Conservation (phyloP, 73 alveolate species). For the Tetrahymena elliotti region DNA sequence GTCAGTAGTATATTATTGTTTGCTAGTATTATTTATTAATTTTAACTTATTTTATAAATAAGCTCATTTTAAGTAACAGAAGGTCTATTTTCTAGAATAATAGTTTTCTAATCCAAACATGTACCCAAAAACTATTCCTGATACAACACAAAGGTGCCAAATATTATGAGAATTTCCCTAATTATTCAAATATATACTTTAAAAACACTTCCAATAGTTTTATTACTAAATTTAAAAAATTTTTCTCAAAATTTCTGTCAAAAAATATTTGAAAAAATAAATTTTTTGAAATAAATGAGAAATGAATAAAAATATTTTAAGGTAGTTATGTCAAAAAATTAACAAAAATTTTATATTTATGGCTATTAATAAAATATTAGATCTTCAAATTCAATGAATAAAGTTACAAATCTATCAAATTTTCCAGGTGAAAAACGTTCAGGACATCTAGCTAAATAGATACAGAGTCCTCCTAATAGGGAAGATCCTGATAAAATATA, state of each 20-base stretch:
- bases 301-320: too few species aligned
- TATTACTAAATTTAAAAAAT: too few species aligned
- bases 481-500: constrained; percentile 33
- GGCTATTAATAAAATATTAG: too few species aligned
- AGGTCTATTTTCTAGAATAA: background rate
- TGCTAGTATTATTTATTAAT: background rate
- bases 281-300: too few species aligned
- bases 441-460: constrained; percentile 73
- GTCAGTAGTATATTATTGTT: too few species aligned
- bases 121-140: background rate
- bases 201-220: background rate
- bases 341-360: too few species aligned
- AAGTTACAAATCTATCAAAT: constrained; percentile 71
- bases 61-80: background rate
- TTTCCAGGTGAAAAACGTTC: constrained; percentile 72
- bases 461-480: constrained; percentile 38
- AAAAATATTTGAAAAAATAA: too few species aligned
- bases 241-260: too few species aligned
- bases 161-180: background rate
- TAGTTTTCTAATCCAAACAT: background rate
- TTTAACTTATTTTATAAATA: background rate
- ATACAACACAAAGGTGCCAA: background rate
- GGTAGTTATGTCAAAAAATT: too few species aligned
- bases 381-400: background rate
- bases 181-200: background rate